Percentiles rank a stretch among this genome's conserved stretches.
phyloP scores from a whole-genome alignment of 345 rosid species.

The Moringa oleifera region DNA sequence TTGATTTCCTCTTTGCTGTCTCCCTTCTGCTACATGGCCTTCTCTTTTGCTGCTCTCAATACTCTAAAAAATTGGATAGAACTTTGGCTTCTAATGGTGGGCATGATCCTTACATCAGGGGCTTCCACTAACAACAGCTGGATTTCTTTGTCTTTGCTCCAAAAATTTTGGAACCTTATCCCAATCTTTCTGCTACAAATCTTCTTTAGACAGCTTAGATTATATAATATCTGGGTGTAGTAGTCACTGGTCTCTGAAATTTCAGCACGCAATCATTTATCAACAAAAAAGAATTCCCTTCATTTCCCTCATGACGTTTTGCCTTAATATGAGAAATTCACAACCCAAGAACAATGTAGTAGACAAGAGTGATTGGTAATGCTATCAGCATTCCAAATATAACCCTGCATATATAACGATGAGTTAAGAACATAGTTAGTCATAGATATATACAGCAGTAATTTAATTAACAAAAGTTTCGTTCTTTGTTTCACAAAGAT shows the following conservation, averaged over 20 bases:
- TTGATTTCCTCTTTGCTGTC: conserved; percentile 28
- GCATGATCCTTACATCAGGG: conserved; percentile 42
- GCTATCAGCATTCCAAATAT: conserved; percentile 98
- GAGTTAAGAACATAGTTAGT: conserved; percentile 8
- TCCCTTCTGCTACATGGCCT: conserved; percentile 13
- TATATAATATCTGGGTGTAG: no score
- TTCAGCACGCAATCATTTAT: not conserved
- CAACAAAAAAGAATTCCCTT: conserved; percentile 19
- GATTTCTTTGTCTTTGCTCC: conserved; percentile 40
- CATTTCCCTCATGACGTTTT: conserved; percentile 15
- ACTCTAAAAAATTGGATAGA: conserved; percentile 13
- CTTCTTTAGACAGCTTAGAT: no score
- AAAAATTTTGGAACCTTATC: conserved; percentile 33
- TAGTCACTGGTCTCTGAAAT: not conserved
- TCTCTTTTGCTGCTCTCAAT: conserved; percentile 18
- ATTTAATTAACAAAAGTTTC: no score
- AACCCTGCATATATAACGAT: conserved; percentile 65
- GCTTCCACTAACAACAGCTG: conserved; percentile 24
- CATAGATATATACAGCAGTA: no score
- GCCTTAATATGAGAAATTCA: conserved; percentile 29
- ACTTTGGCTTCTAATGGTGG: conserved; percentile 36
- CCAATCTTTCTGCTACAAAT: conserved; percentile 19
- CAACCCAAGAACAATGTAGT: conserved; percentile 84
- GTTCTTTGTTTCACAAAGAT: no score
- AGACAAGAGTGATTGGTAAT: conserved; percentile 82